A percentile compares a stretch with the other conserved stretches of the same genome.
Evolutionary conservation across 345 rosid species (phyloP).

Genomic region (Rhodamnia argentea): DNA sequence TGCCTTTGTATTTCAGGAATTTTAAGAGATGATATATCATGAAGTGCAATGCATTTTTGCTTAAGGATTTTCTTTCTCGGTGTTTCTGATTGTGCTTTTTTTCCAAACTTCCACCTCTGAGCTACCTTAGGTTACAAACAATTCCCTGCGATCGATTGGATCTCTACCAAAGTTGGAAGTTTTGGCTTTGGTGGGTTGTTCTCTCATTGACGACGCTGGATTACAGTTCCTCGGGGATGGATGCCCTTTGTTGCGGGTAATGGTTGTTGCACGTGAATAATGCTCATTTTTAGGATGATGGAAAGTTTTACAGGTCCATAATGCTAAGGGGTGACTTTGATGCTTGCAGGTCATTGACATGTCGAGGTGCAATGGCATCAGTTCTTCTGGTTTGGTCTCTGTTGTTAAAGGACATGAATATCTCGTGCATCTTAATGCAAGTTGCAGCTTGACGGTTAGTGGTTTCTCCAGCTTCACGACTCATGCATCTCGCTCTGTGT

Average conservation of each 20-base stretch:
- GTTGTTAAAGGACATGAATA: constrained; percentile 46
- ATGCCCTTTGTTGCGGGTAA: constrained; percentile 67
- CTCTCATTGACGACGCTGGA: constrained; percentile 58
- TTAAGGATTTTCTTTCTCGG: neutral
- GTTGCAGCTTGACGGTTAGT: constrained; percentile 65
- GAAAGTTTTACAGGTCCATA: neutral
- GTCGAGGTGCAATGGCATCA: constrained; percentile 67
- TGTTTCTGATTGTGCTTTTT: neutral
- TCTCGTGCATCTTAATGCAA: constrained; percentile 47
- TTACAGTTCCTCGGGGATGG: constrained; percentile 44
- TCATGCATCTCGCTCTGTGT: neutral
- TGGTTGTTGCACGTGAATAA: neutral
- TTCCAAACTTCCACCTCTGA: neutral
- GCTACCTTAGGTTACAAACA: constrained; percentile 55
- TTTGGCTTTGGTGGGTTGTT: constrained; percentile 50
- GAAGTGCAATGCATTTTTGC: neutral
- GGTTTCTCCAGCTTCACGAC: neutral
- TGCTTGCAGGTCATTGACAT: constrained; percentile 49
- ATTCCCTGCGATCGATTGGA: constrained; percentile 57
- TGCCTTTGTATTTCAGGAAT: neutral
- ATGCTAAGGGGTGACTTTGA: neutral
- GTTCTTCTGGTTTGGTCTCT: constrained; percentile 39
- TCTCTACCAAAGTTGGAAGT: constrained; percentile 49
- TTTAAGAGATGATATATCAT: neutral
- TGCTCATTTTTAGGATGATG: neutral